phyloP scores from a whole-genome alignment of 768 basidiomycete species.

The Russula virescens region DNA sequence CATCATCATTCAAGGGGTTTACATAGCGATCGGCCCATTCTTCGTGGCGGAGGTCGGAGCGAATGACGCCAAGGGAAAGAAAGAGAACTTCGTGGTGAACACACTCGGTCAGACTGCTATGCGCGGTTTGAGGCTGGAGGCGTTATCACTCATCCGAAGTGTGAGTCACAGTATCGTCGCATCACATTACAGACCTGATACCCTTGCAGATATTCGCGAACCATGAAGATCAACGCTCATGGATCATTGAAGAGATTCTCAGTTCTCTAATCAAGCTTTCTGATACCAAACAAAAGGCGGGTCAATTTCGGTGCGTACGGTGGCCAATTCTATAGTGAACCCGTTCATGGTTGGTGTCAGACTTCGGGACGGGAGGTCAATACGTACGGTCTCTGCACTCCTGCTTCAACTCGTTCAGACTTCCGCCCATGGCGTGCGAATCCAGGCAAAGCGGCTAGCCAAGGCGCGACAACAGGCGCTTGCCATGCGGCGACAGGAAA shows the following conservation, averaged over 20 bases:
- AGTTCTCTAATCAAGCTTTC: slow-evolving; percentile 85
- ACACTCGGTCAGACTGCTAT: slow-evolving; percentile 76
- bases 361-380: slow-evolving; percentile 82
- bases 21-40: slow-evolving; percentile 91
- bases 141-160: slow-evolving; percentile 75
- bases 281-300: slow-evolving; percentile 83
- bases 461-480: slow-evolving; percentile 57
- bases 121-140: slow-evolving; percentile 75
- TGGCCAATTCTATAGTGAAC: slow-evolving; percentile 1
- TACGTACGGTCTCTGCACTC: slow-evolving; percentile 89
- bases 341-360: slow-evolving; percentile 37
- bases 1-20: slow-evolving; percentile 89
- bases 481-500: slow-evolving; percentile 60
- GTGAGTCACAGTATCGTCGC: slow-evolving; percentile 41
- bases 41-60: slow-evolving; percentile 75
- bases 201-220: slow-evolving; percentile 75
- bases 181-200: slow-evolving; percentile 8
- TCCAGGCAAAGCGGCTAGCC: slow-evolving; percentile 57
- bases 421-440: slow-evolving; percentile 79
- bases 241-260: slow-evolving; percentile 98
- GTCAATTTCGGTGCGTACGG: slow-evolving; percentile 70
- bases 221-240: slow-evolving; percentile 83
- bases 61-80: slow-evolving; percentile 50
- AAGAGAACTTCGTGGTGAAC: slow-evolving; percentile 50
- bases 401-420: slow-evolving; percentile 96